Evolutionary conservation across 352 stramenopile species (phyloP), one percentile per base, ranked within the genome.

Genomic region (Pythium chondricola): DNA sequence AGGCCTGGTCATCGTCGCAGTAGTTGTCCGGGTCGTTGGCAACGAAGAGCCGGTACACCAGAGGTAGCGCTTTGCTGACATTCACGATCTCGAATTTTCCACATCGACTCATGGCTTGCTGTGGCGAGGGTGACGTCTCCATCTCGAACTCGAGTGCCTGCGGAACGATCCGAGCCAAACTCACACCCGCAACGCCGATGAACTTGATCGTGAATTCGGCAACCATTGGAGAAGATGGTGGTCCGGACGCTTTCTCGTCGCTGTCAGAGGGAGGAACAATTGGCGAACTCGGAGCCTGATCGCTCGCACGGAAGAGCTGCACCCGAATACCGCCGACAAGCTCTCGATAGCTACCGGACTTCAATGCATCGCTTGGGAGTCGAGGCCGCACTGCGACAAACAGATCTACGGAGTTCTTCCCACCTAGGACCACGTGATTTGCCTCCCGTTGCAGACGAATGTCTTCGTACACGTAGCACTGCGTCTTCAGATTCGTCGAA

Each of bases 171-270:
- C 73, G 70, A 9, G 75, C 72, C 35, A 93, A 64, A 71, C 84
- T 95, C 7, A 74, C 78, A 32, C 84, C 84, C 40, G 82, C 82
- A 24, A 93, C 63, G 27, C 80, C 82, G 29, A 91, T 68, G 75
- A 95, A 95, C 52, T 93, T 93, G 53, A 95, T 61, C 5, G 84
- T 95, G 52, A 95, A 95, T 44, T 95, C 84, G 6, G 84, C 65
- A 17, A 87, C 60, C 71, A 93, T 89, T 7, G 74, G 76, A 35
- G 63, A 77, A 3, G 26, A 8, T n/a, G n/a, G n/a, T n/a, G n/a
- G n/a, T n/a, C n/a, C n/a, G n/a, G n/a, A n/a, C n/a, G 16, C 31
- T 44, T 85, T 88, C 27, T 74, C 69, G 1, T 85, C 75, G 14
- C 71, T 66, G 26, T 56, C 39, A 6, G 24, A 16, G 17, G 16